Evolutionary conservation across 495 filamentous ascomycete species (phyloP), one percentile per base, ranked within the genome.

Genomic region (Neurospora sp.): DNA sequence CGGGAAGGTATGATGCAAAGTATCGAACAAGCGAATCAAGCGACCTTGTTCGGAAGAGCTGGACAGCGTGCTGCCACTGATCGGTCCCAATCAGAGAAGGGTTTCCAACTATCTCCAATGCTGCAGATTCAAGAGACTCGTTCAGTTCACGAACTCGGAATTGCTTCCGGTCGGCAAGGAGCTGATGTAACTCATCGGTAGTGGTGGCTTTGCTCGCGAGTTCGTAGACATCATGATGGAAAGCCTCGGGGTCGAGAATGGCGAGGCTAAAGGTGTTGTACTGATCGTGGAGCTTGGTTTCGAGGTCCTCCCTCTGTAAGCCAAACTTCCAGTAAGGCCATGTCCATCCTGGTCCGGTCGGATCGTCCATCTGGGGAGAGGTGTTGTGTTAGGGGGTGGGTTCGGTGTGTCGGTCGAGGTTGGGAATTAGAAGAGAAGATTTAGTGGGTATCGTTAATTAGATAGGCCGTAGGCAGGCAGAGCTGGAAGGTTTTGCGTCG

Each of bases 281-380:
- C 71, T 80, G 81, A 71, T 80, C 78, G 71, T 83, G 82, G 7
- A 83, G 77, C 39, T 75, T 77, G 45, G 75, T 76, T 75, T 82
- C 82, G 73, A 83, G 77, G 73, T 83, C 82, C 40, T 81, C 77
- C 53, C 74, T 76, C 78, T 78, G 79, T 75, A 83, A 76, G 35
- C 80, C 80, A 75, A 86, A 86, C 70, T 86, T 85, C 84, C 84
- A 86, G 65, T 81, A 78, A 31, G 84, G 84, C 84, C 84, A 86
- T 70, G 75, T 80, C 76, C 76, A 82, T 73, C 78, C 78, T 44
- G 72, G 48, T 39, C 77, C 79, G 16, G 37, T 70, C 16, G 81
- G 78, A 70, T 85, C 83, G 75, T 86, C 83, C 84, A 86, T 86
- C 72, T 68, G 69, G 38, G 14, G 44, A 35, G 61, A 70, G 16